These are phyloP conservation scores for Dipodascopsis uninucleata DNA, from an alignment of 805 yeast species.

Conservation along the genomic window DNA sequence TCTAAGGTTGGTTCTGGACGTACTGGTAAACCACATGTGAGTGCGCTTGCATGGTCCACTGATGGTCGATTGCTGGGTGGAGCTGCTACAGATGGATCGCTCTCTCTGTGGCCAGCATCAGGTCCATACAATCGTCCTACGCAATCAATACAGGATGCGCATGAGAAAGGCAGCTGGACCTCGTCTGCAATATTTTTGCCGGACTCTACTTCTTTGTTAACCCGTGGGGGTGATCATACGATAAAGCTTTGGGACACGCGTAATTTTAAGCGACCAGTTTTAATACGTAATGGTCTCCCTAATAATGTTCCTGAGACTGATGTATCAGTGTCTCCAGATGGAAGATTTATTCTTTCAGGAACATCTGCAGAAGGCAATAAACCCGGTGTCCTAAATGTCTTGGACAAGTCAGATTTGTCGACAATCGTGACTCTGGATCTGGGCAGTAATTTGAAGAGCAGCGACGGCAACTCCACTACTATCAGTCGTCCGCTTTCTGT, in stretches of 20 bases:
- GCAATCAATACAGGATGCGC: conserved; percentile 27
- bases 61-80: conserved; percentile 26
- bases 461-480: conserved; percentile 11
- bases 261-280: conserved; percentile 27
- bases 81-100: conserved; percentile 28
- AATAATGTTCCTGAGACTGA: conserved; percentile 24
- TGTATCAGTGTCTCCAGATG: conserved; percentile 31
- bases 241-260: conserved; percentile 37
- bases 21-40: conserved; percentile 21
- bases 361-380: conserved; percentile 13
- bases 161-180: conserved; percentile 24
- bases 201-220: conserved; percentile 24
- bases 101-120: conserved; percentile 32
- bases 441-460: neutral
- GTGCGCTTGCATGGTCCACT: conserved; percentile 25
- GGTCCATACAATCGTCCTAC: conserved; percentile 34
- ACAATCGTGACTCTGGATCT: conserved; percentile 25
- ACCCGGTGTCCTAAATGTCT: conserved; percentile 28
- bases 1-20: conserved; percentile 24
- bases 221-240: conserved; percentile 29
- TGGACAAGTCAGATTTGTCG: conserved; percentile 34
- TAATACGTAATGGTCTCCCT: conserved; percentile 21
- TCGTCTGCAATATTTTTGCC: conserved; percentile 18
- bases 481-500: conserved; percentile 12
- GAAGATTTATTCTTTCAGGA: conserved; percentile 32